phyloP scores from a whole-genome alignment of 768 basidiomycete genomes.

The Lyophyllum atratum region DNA sequence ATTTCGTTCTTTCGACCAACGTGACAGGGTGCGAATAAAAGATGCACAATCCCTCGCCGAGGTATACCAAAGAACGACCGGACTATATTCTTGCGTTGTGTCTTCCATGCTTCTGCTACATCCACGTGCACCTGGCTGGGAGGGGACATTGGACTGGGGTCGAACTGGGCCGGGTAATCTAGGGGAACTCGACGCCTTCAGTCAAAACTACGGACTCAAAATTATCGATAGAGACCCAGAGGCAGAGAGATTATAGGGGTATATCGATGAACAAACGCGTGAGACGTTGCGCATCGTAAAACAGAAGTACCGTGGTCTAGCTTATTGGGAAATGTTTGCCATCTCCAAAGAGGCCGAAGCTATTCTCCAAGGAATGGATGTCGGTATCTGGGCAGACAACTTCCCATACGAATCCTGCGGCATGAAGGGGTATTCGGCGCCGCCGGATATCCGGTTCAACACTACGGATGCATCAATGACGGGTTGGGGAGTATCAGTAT shows the following conservation, averaged over 20 bases:
- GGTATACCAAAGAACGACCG: neutral
- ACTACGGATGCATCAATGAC: neutral
- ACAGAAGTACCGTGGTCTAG: neutral
- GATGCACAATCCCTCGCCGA: neutral
- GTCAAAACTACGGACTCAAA: slow-evolving; percentile 2
- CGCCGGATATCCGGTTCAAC: neutral
- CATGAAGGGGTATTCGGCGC: neutral
- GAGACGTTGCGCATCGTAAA: neutral
- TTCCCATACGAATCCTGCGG: neutral
- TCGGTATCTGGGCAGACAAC: neutral
- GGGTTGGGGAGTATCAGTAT: neutral
- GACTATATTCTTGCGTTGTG: neutral
- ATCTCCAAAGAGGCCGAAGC: neutral
- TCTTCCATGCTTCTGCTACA: neutral
- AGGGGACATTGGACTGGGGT: neutral
- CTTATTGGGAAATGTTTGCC: slow-evolving; percentile 9
- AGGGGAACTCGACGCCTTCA: neutral
- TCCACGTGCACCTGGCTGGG: neutral
- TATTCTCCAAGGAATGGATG: neutral
- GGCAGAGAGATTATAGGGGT: neutral
- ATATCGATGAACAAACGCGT: neutral
- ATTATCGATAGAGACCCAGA: neutral
- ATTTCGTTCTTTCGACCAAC: neutral
- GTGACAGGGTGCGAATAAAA: neutral
- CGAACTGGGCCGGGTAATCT: neutral